Evolutionary conservation across 176 grass and related monocot species (phyloP), one percentile per base, ranked within the genome.

Genomic region (Carex pumila): DNA sequence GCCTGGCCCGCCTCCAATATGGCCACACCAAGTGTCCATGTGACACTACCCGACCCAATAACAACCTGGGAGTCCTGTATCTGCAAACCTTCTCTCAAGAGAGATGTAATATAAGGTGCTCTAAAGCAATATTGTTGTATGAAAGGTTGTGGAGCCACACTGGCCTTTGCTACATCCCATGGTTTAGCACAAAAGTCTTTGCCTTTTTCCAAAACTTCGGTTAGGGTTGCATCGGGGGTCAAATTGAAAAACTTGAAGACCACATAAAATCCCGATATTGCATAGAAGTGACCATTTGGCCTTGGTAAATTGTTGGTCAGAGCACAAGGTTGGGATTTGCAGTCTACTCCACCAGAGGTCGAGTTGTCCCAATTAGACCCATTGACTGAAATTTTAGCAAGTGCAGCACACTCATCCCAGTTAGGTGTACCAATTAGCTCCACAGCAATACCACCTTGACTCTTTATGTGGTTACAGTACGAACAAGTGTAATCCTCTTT

Each of bases 241-340:
- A 98, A 90, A 91, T 98, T 98, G 30, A 98, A 98, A 94, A 98
- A 94, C 53, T 87, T 90, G 50, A 98, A 98, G 36, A 98, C 95
- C 81, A 98, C 95, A 80, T 89, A 98, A 85, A 98, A 98, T 61
- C 95, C 95, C 83, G 95, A 94, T 82, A 95, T 95, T 66, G 93
- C 96, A 71, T 91, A 93, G 86, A 98, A 95, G 32, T 95, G 85
- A 3, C 96, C 96, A 57, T 79, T 89, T 89, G 96, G 96, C 61
- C 80, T 85, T 3, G 93, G 93, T 45, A 90, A 81, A 66, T 84
- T 88, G 82, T 86, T 75, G 77, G 66, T 60, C 77, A 98, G 87
- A 88, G 92, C 91, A 91, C 96, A 98, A 63, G 96, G 93, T 84
- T 91, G 88, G 54, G 79, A 63, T 63, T 88, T 85, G 69, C 96